Conservation (phyloP, 352 stramenopile genomes). For the Phytopythium delawarense region DNA sequence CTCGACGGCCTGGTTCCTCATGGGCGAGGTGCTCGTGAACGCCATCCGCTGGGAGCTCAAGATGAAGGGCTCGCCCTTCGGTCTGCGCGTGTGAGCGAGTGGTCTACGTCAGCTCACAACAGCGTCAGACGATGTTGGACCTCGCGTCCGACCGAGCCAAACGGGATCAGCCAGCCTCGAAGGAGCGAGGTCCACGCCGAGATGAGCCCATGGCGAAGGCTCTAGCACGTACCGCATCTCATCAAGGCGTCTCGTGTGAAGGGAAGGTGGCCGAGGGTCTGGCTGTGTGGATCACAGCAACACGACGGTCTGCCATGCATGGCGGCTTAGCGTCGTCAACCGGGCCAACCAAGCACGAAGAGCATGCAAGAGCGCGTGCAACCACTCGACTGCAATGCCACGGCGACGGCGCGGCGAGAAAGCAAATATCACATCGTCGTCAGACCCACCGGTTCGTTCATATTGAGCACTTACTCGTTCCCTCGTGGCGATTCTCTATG, state of each 20-base stretch:
- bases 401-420: too few relatives aligned
- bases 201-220: neutral
- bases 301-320: too few relatives aligned
- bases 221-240: neutral
- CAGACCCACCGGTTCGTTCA: neutral
- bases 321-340: too few relatives aligned
- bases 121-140: neutral
- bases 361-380: too few relatives aligned
- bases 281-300: too few relatives aligned
- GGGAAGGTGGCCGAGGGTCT: too few relatives aligned
- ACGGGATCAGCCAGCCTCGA: too few relatives aligned
- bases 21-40: constrained; percentile 10
- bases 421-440: neutral
- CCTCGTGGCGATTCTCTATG: neutral
- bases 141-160: neutral
- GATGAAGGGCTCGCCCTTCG: constrained; percentile 7
- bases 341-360: too few relatives aligned
- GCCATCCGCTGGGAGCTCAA: constrained; percentile 7
- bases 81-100: neutral
- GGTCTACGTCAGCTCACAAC: neutral
- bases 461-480: neutral
- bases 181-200: neutral
- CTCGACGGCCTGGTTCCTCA: constrained; percentile 6
- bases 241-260: neutral
- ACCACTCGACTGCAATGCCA: too few relatives aligned